Evolutionary conservation across 495 filamentous ascomycete genomes (phyloP).

Genomic region (Penicillium daleae): DNA sequence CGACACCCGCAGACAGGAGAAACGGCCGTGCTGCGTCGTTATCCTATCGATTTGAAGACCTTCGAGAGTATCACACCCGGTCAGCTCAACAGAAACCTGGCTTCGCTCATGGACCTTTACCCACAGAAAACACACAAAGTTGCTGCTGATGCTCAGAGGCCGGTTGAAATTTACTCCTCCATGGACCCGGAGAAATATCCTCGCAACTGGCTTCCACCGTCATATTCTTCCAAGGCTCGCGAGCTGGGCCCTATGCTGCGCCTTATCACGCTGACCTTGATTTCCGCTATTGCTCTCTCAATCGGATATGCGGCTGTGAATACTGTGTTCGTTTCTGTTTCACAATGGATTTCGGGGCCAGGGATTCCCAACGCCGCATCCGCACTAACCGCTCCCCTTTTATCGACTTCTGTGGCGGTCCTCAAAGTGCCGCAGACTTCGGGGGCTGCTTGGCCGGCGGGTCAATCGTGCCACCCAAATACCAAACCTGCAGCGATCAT

Average conservation of each 20-base stretch:
- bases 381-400: slow-evolving; percentile 17
- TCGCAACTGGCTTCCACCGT: slow-evolving; percentile 30
- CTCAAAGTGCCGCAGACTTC: slow-evolving; percentile 30
- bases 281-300: slow-evolving; percentile 42
- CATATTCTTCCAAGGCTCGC: slow-evolving; percentile 38
- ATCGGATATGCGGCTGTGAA: slow-evolving; percentile 41
- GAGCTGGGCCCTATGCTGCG: slow-evolving; percentile 45
- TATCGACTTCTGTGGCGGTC: slow-evolving; percentile 25
- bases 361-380: slow-evolving; percentile 28
- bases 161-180: slow-evolving; percentile 18
- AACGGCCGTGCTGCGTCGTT: slow-evolving; percentile 56
- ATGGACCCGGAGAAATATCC: slow-evolving; percentile 36
- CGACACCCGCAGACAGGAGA: slow-evolving; percentile 53
- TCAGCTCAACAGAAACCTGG: slow-evolving; percentile 76
- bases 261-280: slow-evolving; percentile 44
- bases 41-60: slow-evolving; percentile 73
- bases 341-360: slow-evolving; percentile 34
- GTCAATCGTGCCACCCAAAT: slow-evolving; percentile 21
- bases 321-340: slow-evolving; percentile 26
- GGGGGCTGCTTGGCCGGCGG: slow-evolving; percentile 29
- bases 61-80: slow-evolving; percentile 72
- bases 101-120: slow-evolving; percentile 61
- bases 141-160: slow-evolving; percentile 19
- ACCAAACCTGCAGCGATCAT: slow-evolving; percentile 18
- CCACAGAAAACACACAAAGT: slow-evolving; percentile 37